Evolutionary conservation across 371 early-diverging fungal genomes (phyloP).

Genomic region (Mortierella sp.): DNA sequence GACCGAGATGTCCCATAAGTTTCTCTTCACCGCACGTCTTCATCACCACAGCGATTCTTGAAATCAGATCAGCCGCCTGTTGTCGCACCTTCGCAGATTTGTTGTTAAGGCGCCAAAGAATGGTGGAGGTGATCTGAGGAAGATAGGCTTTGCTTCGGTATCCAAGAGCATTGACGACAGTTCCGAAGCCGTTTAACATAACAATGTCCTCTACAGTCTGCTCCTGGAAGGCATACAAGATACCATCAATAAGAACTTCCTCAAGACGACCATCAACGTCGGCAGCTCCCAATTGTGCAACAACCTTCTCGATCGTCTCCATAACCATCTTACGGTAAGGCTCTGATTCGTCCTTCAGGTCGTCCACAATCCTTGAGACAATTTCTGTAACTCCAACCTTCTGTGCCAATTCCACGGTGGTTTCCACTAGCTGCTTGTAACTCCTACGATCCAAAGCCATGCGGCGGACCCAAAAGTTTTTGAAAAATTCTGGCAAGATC

Average conservation of each 20-base stretch:
- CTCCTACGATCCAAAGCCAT: slow-evolving; percentile 97
- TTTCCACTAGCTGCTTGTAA: slow-evolving; percentile 93
- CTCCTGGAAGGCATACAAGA: slow-evolving; percentile 97
- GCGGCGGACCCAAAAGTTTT: slow-evolving; percentile 97
- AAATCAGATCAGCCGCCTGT: slow-evolving; percentile 96
- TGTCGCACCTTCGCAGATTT: slow-evolving; percentile 96
- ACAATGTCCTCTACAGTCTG: slow-evolving; percentile 91
- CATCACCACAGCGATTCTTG: slow-evolving; percentile 95
- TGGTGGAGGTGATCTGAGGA: slow-evolving; percentile 92
- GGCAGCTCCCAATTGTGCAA: slow-evolving; percentile 84
- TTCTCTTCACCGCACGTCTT: slow-evolving; percentile 95
- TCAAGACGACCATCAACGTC: slow-evolving; percentile 94
- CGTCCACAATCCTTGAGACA: slow-evolving; percentile 85
- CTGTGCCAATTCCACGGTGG: slow-evolving; percentile 94
- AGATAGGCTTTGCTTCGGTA: slow-evolving; percentile 92
- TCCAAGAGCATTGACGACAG: slow-evolving; percentile 92
- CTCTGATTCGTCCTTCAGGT: slow-evolving; percentile 96
- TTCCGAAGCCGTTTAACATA: slow-evolving; percentile 96
- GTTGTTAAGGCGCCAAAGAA: slow-evolving; percentile 97
- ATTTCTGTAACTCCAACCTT: slow-evolving; percentile 95
- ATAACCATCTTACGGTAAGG: slow-evolving; percentile 97
- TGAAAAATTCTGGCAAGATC: slow-evolving; percentile 95
- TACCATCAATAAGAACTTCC: slow-evolving; percentile 94
- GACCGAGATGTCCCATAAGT: slow-evolving; percentile 91
- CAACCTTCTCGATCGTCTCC: slow-evolving; percentile 93